Percentiles rank a stretch among this genome's conserved stretches.
These are phyloP conservation scores for Lachnellula hyalina DNA, from an alignment of 2,329 filamentous ascomycete genomes.

Conservation along the genomic window DNA sequence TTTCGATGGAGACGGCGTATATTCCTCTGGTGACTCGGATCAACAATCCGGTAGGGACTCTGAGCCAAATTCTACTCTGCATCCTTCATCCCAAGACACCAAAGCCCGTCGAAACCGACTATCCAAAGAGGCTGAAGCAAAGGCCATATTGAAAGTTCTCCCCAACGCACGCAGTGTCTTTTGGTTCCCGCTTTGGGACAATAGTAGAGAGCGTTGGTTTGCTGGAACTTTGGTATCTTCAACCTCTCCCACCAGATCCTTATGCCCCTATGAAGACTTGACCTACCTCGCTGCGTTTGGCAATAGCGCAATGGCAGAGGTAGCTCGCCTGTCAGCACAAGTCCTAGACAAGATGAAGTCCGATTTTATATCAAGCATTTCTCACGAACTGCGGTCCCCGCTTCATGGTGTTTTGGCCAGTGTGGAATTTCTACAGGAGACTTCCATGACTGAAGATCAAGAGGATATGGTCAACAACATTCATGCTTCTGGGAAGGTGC, in stretches of 20 bases:
- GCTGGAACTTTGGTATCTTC: slow-evolving; percentile 48
- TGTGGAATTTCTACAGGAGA: slow-evolving; percentile 49
- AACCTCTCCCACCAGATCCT: slow-evolving; percentile 36
- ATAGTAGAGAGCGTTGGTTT: slow-evolving; percentile 42
- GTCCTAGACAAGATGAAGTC: slow-evolving; percentile 34
- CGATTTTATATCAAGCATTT: slow-evolving; percentile 54
- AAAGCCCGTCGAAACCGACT: slow-evolving; percentile 15
- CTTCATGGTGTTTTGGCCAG: slow-evolving; percentile 55
- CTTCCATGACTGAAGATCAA: slow-evolving; percentile 41
- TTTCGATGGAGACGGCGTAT: slow-evolving; percentile 27
- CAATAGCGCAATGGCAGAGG: slow-evolving; percentile 51
- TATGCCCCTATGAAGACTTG: slow-evolving; percentile 44
- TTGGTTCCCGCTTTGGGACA: slow-evolving; percentile 45
- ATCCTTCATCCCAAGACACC: slow-evolving; percentile 6
- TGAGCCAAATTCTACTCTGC: not conserved
- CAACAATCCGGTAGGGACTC: slow-evolving; percentile 8
- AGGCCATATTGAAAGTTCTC: slow-evolving; percentile 33
- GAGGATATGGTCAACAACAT: slow-evolving; percentile 44
- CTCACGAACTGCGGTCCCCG: slow-evolving; percentile 56
- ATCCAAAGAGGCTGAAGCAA: slow-evolving; percentile 27
- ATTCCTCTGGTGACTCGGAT: slow-evolving; percentile 25
- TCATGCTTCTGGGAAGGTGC: slow-evolving; percentile 44
- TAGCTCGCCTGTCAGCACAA: slow-evolving; percentile 44
- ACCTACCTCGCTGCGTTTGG: slow-evolving; percentile 47
- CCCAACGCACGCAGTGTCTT: slow-evolving; percentile 42